Evolutionary conservation across 2,329 filamentous ascomycete species (phyloP).

Genomic region (Stylonectria norvegica): DNA sequence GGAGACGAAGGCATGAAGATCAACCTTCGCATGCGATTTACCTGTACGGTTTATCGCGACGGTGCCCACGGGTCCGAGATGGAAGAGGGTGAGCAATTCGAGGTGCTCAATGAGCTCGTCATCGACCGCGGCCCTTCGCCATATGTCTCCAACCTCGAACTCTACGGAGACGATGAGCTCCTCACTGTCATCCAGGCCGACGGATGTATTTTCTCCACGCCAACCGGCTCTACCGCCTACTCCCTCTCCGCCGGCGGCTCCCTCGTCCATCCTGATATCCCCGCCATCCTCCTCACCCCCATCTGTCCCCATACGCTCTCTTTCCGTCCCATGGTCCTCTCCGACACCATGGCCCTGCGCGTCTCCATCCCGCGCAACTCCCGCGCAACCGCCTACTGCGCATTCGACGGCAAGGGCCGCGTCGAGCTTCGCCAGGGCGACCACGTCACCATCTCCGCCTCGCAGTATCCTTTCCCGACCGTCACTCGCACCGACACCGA

Average conservation of each 20-base stretch:
- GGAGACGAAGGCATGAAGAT: slow-evolving; percentile 94
- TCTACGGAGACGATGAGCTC: slow-evolving; percentile 93
- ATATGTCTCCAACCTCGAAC: slow-evolving; percentile 93
- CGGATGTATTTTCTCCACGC: slow-evolving; percentile 95
- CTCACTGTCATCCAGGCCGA: slow-evolving; percentile 95
- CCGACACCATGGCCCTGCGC: slow-evolving; percentile 87
- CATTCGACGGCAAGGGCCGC: slow-evolving; percentile 95
- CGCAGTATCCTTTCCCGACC: slow-evolving; percentile 94
- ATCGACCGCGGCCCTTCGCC: slow-evolving; percentile 96
- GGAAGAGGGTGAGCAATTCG: slow-evolving; percentile 91
- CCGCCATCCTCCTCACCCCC: slow-evolving; percentile 91
- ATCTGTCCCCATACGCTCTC: slow-evolving; percentile 97
- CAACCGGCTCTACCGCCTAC: slow-evolving; percentile 92
- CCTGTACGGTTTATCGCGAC: slow-evolving; percentile 89
- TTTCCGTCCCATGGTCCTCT: slow-evolving; percentile 96
- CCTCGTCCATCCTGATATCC: slow-evolving; percentile 93
- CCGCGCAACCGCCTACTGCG: slow-evolving; percentile 91
- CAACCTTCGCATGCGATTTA: slow-evolving; percentile 97
- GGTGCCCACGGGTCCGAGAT: slow-evolving; percentile 58
- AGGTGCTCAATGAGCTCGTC: slow-evolving; percentile 96
- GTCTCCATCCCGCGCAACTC: slow-evolving; percentile 82
- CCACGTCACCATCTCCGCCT: slow-evolving; percentile 92
- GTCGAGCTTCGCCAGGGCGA: slow-evolving; percentile 91
- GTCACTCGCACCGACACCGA: slow-evolving; percentile 86
- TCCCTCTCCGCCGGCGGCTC: slow-evolving; percentile 93